These are phyloP conservation scores for Pezicula radicicola DNA, from an alignment of 2,329 filamentous ascomycete genomes.

Conservation along the genomic window DNA sequence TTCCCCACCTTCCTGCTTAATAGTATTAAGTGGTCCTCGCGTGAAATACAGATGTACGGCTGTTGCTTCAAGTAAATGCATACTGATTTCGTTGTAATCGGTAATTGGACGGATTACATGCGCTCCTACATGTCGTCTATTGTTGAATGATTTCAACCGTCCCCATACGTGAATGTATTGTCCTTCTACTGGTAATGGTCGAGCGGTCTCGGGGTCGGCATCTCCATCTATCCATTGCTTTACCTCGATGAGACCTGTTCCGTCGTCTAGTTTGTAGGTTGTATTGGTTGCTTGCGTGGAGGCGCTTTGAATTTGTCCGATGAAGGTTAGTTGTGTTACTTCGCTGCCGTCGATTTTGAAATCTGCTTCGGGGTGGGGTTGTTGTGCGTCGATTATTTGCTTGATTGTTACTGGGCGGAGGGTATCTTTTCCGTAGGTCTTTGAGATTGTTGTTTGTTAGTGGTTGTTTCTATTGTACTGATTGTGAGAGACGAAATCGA, in stretches of 20 bases:
- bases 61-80: slow-evolving; percentile 86
- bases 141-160: slow-evolving; percentile 77
- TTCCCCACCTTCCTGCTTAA: slow-evolving; percentile 30
- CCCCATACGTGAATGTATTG: slow-evolving; percentile 85
- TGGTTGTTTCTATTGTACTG: no score
- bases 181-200: slow-evolving; percentile 60
- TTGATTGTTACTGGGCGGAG: slow-evolving; percentile 94
- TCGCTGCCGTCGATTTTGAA: slow-evolving; percentile 80
- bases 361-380: slow-evolving; percentile 69
- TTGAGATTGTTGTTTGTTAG: neutral
- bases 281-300: slow-evolving; percentile 85
- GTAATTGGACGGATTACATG: slow-evolving; percentile 76
- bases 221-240: slow-evolving; percentile 71
- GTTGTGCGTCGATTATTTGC: slow-evolving; percentile 81
- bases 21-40: slow-evolving; percentile 54
- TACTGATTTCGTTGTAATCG: slow-evolving; percentile 90
- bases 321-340: slow-evolving; percentile 72
- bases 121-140: slow-evolving; percentile 77
- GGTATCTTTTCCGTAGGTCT: slow-evolving; percentile 70
- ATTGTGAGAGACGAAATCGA: neutral
- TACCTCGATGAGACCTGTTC: slow-evolving; percentile 87
- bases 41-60: slow-evolving; percentile 84
- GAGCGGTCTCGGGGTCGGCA: slow-evolving; percentile 37
- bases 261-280: slow-evolving; percentile 92
- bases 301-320: slow-evolving; percentile 88